A percentile compares a stretch with the other conserved stretches of the same genome.
phyloP scores from a whole-genome alignment of 192 early-diverging fungal genomes.

The Linnemannia schmuckeri region DNA sequence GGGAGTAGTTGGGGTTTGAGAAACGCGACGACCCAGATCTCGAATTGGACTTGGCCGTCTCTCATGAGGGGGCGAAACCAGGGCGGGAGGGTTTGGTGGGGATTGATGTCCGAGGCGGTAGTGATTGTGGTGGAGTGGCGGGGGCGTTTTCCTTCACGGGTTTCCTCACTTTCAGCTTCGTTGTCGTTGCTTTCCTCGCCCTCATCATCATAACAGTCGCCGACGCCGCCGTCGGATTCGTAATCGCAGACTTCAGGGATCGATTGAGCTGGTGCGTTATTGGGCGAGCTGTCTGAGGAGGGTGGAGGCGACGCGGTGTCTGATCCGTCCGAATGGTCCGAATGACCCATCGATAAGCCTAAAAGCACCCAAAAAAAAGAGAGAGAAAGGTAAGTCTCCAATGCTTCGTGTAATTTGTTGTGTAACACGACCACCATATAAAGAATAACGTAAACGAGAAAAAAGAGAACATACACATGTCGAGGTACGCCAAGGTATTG shows the following conservation, averaged over 20 bases:
- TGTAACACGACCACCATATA: not conserved
- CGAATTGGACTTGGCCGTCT: constrained; percentile 24
- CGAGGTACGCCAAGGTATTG: not conserved
- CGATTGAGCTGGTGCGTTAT: not conserved
- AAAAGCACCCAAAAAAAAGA: not conserved
- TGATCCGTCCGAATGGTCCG: not conserved
- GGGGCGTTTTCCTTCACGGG: not conserved
- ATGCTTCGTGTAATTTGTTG: not conserved
- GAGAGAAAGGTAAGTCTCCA: not conserved
- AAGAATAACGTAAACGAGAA: not conserved
- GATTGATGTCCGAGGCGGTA: not conserved
- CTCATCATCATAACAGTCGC: constrained; percentile 13
- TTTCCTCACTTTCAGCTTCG: not conserved
- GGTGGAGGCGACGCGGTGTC: not conserved
- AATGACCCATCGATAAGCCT: not conserved
- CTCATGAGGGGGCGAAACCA: constrained; percentile 12
- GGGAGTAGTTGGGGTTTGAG: not conserved
- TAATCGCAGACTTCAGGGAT: not conserved
- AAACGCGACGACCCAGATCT: constrained; percentile 34
- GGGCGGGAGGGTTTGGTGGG: not conserved
- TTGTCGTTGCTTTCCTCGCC: not conserved
- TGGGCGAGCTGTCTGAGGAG: not conserved
- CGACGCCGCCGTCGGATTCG: not conserved
- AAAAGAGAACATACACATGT: not conserved
- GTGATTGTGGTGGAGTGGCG: not conserved